Conservation (phyloP, 257 asterid genomes). For the Salvia hispanica region DNA sequence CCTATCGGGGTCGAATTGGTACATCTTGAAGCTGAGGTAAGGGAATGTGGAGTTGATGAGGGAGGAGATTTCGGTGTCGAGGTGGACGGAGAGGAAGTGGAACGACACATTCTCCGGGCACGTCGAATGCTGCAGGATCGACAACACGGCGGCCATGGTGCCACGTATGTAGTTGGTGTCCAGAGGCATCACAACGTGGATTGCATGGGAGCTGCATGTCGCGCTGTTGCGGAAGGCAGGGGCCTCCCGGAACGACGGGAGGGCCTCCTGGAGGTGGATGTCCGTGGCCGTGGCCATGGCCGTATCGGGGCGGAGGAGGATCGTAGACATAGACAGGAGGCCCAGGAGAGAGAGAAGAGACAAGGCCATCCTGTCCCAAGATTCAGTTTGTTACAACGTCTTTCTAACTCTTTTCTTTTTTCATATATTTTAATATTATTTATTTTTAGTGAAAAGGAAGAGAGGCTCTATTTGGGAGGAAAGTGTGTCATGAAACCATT, state of each 20-base stretch:
- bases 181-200: conserved; percentile 79
- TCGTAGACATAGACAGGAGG: conserved; percentile 62
- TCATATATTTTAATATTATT: neutral
- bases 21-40: conserved; percentile 60
- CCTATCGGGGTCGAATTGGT: conserved; percentile 56
- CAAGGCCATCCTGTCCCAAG: conserved; percentile 73
- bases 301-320: conserved; percentile 37
- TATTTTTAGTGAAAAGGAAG: too few species aligned
- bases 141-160: conserved; percentile 74
- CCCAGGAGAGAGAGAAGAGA: conserved; percentile 51
- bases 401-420: neutral
- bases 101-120: conserved; percentile 77
- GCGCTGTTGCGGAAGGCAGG: conserved; percentile 77
- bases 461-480: conserved; percentile 20
- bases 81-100: conserved; percentile 66
- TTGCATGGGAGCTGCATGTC: conserved; percentile 43
- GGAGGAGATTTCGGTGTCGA: conserved; percentile 49
- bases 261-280: neutral
- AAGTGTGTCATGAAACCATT: conserved; percentile 30
- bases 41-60: conserved; percentile 76
- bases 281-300: conserved; percentile 12
- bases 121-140: conserved; percentile 73
- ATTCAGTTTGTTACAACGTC: neutral
- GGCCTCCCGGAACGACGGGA: conserved; percentile 65
- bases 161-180: conserved; percentile 80